Base-by-base conservation (phyloP, 1,284 basidiomycete genomes). In the Malassezia sp. region DNA sequence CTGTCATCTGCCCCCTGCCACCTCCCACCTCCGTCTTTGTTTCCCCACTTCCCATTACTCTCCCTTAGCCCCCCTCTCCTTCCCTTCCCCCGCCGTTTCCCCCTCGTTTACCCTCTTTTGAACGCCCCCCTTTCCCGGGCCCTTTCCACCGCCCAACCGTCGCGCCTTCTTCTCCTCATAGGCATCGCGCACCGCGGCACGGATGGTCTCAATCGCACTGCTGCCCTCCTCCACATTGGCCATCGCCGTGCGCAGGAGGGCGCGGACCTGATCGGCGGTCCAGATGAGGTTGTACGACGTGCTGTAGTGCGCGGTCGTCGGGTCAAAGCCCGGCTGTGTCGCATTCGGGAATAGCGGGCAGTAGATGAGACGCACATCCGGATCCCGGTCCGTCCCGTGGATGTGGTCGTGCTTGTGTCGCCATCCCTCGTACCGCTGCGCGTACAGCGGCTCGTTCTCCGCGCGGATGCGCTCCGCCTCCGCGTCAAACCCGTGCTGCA, bases 271-370 rank as follows among this genome's bases (percentile, higher is more conserved):
- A 12, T 56, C 53, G 2, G 60, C 56, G 7, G 58, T 63, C 64
- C 64, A 67, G 14, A 67, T 58, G 18, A 67, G 52, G 36, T 67
- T 67, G 39, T 67, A 67, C 35, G 61, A 63, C 23, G 61, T 67
- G 41, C 59, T 63, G 42, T 63, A 63, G 15, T 37, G 12, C 2
- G 58, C 38, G 6, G 52, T 56, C 30, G 55, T 57, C 17, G 64
- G 64, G 37, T 67, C 63, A 46, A 61, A 67, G 10, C 38, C 52
- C 1, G 59, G 49, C 38, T 61, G 56, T 2, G 23, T 45, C 15
- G 52, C 31, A 31, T 61, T 59, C 7, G 64, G 64, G 30, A 67
- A 38, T 15, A 67, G 31, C 2, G 64, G 64, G 30, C 63, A 65
- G 42, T 67, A 67, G 38, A 67, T 41, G 15, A 67, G 38, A 26